phyloP scores from a whole-genome alignment of 352 stramenopile species.

The Globisporangium uncinulatum region DNA sequence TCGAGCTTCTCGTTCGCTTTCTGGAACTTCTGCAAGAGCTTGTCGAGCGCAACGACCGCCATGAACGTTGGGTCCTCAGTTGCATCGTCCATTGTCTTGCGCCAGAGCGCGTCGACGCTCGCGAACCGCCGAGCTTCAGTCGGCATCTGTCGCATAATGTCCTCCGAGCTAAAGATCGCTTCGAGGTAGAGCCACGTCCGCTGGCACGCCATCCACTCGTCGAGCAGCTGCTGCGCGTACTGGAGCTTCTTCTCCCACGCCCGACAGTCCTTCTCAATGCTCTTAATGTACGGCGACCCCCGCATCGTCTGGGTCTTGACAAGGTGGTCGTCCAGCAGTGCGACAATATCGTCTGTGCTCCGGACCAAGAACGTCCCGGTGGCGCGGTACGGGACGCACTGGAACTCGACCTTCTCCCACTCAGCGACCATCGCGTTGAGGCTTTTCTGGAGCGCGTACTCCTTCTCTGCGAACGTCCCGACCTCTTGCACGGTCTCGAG shows the following conservation, averaged over 20 bases:
- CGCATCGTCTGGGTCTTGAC: conserved; percentile 96
- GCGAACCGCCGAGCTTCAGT: conserved; percentile 88
- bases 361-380: conserved; percentile 89
- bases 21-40: conserved; percentile 89
- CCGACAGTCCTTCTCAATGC: conserved; percentile 90
- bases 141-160: conserved; percentile 95
- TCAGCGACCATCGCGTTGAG: conserved; percentile 93
- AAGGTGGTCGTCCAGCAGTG: conserved; percentile 91
- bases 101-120: conserved; percentile 85
- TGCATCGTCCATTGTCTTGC: conserved; percentile 91
- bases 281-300: conserved; percentile 92
- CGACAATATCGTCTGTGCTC: conserved; percentile 88
- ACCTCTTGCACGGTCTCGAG: conserved; percentile 90
- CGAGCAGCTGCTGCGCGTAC: conserved; percentile 87
- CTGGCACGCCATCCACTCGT: conserved; percentile 93
- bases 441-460: conserved; percentile 92
- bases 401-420: conserved; percentile 93
- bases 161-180: conserved; percentile 93
- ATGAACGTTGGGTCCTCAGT: conserved; percentile 88
- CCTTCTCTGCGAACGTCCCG: conserved; percentile 92
- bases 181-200: conserved; percentile 95
- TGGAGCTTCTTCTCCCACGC: conserved; percentile 89
- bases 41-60: conserved; percentile 84
- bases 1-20: conserved; percentile 93
- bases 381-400: conserved; percentile 90